Evolutionary conservation across 768 basidiomycete genomes (phyloP).

Genomic region (Cystobasidium tubakii): DNA sequence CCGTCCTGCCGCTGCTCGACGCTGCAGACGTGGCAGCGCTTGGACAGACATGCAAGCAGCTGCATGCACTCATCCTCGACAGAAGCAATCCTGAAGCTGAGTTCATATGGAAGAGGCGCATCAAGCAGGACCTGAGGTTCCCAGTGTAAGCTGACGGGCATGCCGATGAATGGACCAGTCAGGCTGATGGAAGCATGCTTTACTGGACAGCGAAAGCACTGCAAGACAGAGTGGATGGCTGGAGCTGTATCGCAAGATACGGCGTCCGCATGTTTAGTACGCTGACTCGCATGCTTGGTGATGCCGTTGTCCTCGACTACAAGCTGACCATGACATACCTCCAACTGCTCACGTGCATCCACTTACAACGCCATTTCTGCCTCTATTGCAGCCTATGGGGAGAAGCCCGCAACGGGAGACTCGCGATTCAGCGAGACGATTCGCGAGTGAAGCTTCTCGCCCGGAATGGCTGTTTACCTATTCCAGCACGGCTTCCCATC

Average conservation of each 20-base stretch:
- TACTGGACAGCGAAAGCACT: slow-evolving; percentile 52
- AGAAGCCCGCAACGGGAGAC: slow-evolving; percentile 59
- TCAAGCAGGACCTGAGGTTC: slow-evolving; percentile 31
- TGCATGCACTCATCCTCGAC: slow-evolving; percentile 23
- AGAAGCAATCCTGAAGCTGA: not conserved
- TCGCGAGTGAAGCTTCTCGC: slow-evolving; percentile 43
- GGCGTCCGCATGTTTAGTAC: slow-evolving; percentile 45
- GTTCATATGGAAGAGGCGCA: slow-evolving; percentile 32
- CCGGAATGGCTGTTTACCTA: slow-evolving; percentile 55
- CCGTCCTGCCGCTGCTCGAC: slow-evolving; percentile 30
- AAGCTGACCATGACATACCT: no score
- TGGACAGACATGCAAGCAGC: slow-evolving; percentile 14
- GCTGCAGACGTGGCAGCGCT: slow-evolving; percentile 18
- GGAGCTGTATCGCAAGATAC: slow-evolving; percentile 66
- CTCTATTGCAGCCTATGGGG: slow-evolving; percentile 53
- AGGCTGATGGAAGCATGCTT: not conserved
- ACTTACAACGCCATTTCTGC: not conserved
- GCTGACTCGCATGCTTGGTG: not conserved
- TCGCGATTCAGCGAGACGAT: slow-evolving; percentile 56
- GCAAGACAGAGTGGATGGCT: slow-evolving; percentile 74
- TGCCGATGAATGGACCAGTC: not conserved
- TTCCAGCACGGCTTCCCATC: slow-evolving; percentile 60
- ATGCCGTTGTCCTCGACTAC: no score
- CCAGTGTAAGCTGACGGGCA: slow-evolving; percentile 15
- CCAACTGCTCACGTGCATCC: slow-evolving; percentile 42